Conservation (phyloP, 192 early-diverging fungal genomes). For the Coemansia sp. region DNA sequence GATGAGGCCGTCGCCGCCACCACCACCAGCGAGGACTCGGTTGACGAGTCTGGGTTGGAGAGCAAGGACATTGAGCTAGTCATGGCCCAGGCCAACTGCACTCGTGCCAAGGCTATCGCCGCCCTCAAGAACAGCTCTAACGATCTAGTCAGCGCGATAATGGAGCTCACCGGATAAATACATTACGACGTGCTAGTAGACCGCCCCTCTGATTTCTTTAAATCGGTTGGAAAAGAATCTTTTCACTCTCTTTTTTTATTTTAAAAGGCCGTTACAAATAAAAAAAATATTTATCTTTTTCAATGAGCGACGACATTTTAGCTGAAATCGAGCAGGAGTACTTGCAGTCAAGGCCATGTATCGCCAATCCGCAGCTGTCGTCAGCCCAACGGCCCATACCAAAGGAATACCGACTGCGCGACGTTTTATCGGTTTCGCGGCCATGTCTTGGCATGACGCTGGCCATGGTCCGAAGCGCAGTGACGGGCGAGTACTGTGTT, state of each 20-base stretch:
- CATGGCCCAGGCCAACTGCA: constrained; percentile 86
- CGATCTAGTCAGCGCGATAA: constrained; percentile 98
- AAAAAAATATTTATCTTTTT: neutral
- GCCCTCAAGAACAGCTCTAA: constrained; percentile 85
- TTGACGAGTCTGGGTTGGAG: constrained; percentile 84
- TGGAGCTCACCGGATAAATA: constrained; percentile 62
- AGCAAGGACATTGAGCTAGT: constrained; percentile 95
- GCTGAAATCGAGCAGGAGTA: constrained; percentile 40
- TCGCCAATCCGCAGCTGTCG: constrained; percentile 37
- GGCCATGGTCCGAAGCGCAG: constrained; percentile 38
- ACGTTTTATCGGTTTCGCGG: constrained; percentile 26
- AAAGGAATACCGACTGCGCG: constrained; percentile 17
- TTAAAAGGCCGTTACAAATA: neutral
- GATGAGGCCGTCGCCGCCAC: constrained; percentile 18
- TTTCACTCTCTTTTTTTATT: neutral
- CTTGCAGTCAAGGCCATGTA: constrained; percentile 25
- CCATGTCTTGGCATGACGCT: constrained; percentile 28
- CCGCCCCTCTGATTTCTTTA: constrained; percentile 4
- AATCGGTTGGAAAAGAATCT: neutral
- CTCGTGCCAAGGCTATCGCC: constrained; percentile 87
- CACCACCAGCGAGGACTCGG: constrained; percentile 66
- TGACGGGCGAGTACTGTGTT: constrained; percentile 44
- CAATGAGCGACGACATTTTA: constrained; percentile 36
- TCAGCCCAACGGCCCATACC: constrained; percentile 23
- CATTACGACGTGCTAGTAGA: neutral